These are phyloP conservation scores for Gypsophila paniculata DNA, from an alignment of 179 eudicot species.

Conservation along the genomic window DNA sequence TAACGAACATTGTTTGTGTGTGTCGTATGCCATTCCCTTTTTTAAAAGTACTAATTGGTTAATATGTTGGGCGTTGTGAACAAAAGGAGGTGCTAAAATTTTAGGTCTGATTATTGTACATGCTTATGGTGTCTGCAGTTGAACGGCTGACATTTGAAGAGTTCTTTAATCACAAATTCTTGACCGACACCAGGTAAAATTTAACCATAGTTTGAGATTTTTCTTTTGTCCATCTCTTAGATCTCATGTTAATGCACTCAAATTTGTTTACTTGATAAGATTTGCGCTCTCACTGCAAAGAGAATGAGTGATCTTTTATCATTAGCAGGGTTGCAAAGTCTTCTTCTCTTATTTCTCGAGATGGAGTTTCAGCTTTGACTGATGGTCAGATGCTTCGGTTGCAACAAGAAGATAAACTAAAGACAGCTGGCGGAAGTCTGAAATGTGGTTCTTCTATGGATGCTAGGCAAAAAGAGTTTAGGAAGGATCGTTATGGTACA, in stretches of 20 bases:
- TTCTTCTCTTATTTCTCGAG: constrained; percentile 24
- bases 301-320: constrained; percentile 15
- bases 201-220: neutral
- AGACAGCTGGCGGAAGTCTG: constrained; percentile 17
- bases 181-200: constrained; percentile 36
- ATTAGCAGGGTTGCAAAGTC: constrained; percentile 30
- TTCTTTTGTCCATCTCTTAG: constrained; percentile 2
- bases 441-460: constrained; percentile 10
- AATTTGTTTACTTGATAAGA: neutral
- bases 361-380: constrained; percentile 20
- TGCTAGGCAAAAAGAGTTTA: constrained; percentile 14
- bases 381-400: constrained; percentile 20
- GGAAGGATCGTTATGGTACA: constrained; percentile 24
- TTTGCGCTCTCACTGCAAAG: neutral
- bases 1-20: neutral
- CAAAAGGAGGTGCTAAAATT: neutral
- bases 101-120: constrained; percentile 13
- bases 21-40: neutral
- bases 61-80: neutral
- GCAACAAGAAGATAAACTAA: constrained; percentile 21
- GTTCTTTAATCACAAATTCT: constrained; percentile 50
- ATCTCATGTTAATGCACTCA: neutral
- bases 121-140: constrained; percentile 39
- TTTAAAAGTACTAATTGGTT: neutral
- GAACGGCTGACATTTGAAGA: constrained; percentile 55